A percentile compares a stretch with the other conserved stretches of the same genome.
Conservation (phyloP, 306 rosid genomes). For the Arachis stenosperma region DNA sequence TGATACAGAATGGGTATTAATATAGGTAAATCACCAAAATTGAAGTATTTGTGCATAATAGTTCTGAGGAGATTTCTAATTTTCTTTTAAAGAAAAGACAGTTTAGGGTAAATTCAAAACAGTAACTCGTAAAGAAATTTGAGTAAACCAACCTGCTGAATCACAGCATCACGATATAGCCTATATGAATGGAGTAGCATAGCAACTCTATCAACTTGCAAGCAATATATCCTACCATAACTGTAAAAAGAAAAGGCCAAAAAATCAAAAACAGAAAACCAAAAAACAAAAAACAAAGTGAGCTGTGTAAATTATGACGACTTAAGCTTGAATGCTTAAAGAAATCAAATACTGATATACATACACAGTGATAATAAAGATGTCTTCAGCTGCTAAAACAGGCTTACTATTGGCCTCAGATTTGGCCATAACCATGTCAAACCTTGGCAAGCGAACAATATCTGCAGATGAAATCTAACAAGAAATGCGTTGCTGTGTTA, state of each 20-base stretch:
- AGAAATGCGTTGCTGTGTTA: constrained; percentile 46
- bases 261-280: background rate
- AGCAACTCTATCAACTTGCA: constrained; percentile 94
- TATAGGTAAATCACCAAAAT: too few relatives aligned
- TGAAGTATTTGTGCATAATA: too few relatives aligned
- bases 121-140: constrained; percentile 26
- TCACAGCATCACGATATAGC: constrained; percentile 96
- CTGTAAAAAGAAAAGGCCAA: constrained; percentile 41
- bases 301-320: constrained; percentile 29
- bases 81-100: background rate
- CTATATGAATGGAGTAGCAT: constrained; percentile 92
- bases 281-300: constrained; percentile 18
- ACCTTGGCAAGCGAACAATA: constrained; percentile 90
- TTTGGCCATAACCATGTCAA: constrained; percentile 96
- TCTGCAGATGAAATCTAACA: constrained; percentile 92
- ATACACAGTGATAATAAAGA: constrained; percentile 83
- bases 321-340: constrained; percentile 3
- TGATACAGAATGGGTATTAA: too few relatives aligned
- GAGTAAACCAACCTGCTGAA: constrained; percentile 78
- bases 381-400: constrained; percentile 87
- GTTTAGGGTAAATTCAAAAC: constrained; percentile 21
- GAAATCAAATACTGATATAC: constrained; percentile 45
- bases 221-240: constrained; percentile 97
- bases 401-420: constrained; percentile 90
- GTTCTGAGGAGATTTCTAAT: too few relatives aligned